Evolutionary conservation across 305 asterid species (phyloP).

Genomic region (Fraxinus sp.): DNA sequence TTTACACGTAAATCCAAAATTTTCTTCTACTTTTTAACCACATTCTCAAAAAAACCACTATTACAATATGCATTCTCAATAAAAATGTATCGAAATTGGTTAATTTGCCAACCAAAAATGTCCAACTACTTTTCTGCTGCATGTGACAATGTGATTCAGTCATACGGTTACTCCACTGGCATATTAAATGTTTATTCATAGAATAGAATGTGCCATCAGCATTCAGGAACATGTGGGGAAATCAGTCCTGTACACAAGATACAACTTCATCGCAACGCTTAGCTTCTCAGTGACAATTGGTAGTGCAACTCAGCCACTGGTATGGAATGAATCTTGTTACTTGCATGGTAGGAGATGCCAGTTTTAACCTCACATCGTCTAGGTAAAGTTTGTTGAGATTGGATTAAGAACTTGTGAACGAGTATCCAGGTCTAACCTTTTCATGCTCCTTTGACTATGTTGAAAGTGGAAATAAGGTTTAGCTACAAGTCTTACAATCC

Average conservation of each 20-base stretch:
- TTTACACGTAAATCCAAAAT: too few species aligned
- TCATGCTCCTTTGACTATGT: not conserved
- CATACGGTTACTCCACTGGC: not conserved
- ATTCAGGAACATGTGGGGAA: not conserved
- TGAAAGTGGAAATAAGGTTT: not conserved
- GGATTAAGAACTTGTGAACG: not conserved
- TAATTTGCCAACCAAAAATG: conserved; percentile 4
- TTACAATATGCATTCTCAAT: too few species aligned
- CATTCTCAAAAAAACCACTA: too few species aligned
- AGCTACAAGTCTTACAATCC: not conserved
- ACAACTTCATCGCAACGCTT: not conserved
- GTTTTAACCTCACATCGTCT: not conserved
- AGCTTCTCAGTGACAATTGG: not conserved
- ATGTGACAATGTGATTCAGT: not conserved
- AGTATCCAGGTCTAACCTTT: not conserved
- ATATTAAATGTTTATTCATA: not conserved
- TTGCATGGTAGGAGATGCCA: not conserved
- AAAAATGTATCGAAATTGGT: not conserved
- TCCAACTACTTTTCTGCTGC: conserved; percentile 4
- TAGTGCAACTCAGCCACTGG: not conserved
- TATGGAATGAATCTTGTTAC: not conserved
- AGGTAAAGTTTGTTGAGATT: not conserved
- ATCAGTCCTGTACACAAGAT: not conserved
- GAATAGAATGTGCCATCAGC: not conserved
- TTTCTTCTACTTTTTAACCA: too few species aligned